Evolutionary conservation across 331 rosid genomes (phyloP).

Genomic region (Telfairia occidentalis): DNA sequence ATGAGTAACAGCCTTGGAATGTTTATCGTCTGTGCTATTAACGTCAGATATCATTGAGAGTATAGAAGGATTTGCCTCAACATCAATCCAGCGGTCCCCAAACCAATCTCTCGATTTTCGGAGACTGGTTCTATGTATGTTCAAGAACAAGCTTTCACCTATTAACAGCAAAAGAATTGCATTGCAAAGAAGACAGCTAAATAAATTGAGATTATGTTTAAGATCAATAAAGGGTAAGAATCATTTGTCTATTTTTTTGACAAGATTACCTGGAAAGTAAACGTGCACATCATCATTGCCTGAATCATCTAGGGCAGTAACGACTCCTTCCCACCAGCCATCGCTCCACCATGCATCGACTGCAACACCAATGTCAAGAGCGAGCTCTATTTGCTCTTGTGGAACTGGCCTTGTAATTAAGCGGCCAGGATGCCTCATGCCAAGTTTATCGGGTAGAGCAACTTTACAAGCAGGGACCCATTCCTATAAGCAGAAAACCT

Average conservation of each 20-base stretch:
- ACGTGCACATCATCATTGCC: conserved; percentile 39
- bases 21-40: conserved; percentile 28
- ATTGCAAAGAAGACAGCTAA: not conserved
- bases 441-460: conserved; percentile 81
- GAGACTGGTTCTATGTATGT: conserved; percentile 46
- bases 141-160: conserved; percentile 72
- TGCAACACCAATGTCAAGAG: conserved; percentile 50
- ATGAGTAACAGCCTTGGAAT: conserved; percentile 26
- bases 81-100: conserved; percentile 56
- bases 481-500: conserved; percentile 49
- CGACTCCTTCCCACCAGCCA: conserved; percentile 99
- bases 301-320: conserved; percentile 37
- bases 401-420: conserved; percentile 60
- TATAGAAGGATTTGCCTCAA: conserved; percentile 54
- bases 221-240: not conserved
- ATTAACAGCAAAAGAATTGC: conserved; percentile 14
- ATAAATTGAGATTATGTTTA: not conserved
- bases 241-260: not conserved
- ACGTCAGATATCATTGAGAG: conserved; percentile 32
- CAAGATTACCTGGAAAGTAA: conserved; percentile 61
- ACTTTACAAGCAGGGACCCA: conserved; percentile 73
- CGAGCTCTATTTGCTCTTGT: conserved; percentile 37
- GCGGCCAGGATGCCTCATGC: conserved; percentile 65
- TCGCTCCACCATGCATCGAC: conserved; percentile 99
- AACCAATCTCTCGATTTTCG: conserved; percentile 87